Conservation (phyloP, 768 basidiomycete species). For the Trametes villosa region DNA sequence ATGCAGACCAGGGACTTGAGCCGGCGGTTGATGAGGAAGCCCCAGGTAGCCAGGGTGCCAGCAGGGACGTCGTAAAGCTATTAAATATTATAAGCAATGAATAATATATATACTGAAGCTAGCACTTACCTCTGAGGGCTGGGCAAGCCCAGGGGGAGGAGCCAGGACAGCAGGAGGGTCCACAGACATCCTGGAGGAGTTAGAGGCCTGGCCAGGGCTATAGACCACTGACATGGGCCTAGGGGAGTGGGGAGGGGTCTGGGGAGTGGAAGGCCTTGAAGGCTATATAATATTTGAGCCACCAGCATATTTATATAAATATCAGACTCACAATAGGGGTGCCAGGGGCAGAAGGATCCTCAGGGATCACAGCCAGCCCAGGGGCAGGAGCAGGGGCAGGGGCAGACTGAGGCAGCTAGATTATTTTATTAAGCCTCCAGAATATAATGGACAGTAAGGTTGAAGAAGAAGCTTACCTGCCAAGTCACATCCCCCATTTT, state of each 20-base stretch:
- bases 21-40: slow-evolving; percentile 8
- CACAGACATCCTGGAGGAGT: not conserved
- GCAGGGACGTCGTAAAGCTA: slow-evolving; percentile 5
- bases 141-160: too few relatives aligned
- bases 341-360: not conserved
- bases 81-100: not conserved
- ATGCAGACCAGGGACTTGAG: slow-evolving; percentile 6
- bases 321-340: not conserved
- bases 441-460: too few relatives aligned
- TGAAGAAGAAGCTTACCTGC: not conserved
- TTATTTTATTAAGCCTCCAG: too few relatives aligned
- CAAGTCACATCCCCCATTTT: not conserved
- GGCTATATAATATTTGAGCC: not conserved
- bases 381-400: not conserved
- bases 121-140: not conserved
- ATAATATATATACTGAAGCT: not conserved
- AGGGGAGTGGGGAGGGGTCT: not conserved
- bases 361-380: not conserved
- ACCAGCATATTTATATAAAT: not conserved
- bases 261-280: not conserved
- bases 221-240: not conserved
- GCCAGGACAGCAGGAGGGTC: not conserved
- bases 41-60: not conserved
- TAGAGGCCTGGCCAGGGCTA: not conserved
- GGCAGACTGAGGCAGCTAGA: not conserved